Evolutionary conservation across 257 asterid genomes (phyloP), one percentile per base, ranked within the genome.

Genomic region (Capsicum chinense): DNA sequence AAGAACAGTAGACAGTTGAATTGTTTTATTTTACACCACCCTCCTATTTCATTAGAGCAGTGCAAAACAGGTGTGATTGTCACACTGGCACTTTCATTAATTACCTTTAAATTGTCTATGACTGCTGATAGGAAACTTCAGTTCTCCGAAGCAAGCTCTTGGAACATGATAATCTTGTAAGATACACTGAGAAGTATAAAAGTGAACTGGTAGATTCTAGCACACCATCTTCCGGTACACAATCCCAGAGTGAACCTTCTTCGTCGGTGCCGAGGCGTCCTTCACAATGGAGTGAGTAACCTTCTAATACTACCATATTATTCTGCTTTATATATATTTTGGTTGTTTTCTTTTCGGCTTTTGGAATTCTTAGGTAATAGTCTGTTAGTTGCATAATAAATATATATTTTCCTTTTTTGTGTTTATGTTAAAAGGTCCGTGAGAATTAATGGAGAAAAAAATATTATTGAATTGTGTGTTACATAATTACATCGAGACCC

Each of bases 251-350:
- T 33, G 98, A 92, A 83, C 97, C 95, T 83, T 92, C 97, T 80
- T 86, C 99, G 71, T 92, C 97, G 15, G 59, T 96, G 79, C 82
- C 97, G 37, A 90, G 70, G 83, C 87, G 91, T 82, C 92, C 97
- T 83, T 91, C 97, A 78, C 47, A 85, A 79, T 96, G 95, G 97
- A 92, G 99, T 93, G 88, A 93, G 98, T 92, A 81, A 47, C 84
- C 63, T 63, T 4, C 74, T 81, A 21, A 39, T 47, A 47, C 44
- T 60, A 17, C 44, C 84, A 19, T 37, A n/a, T 81, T 63, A 47
- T 26, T 66, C 57, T 81, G 76, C 47, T 81, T 66, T 54, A 26
- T 26, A 26, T 26, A 76, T 4, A 76, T 52, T 52, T 52, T 76
- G 5, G 63, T 52, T 76, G 21, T 33, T 73, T 73, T 52, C 44